Evolutionary conservation across 768 basidiomycete species (phyloP).

Genomic region (Trametes cubensis): DNA sequence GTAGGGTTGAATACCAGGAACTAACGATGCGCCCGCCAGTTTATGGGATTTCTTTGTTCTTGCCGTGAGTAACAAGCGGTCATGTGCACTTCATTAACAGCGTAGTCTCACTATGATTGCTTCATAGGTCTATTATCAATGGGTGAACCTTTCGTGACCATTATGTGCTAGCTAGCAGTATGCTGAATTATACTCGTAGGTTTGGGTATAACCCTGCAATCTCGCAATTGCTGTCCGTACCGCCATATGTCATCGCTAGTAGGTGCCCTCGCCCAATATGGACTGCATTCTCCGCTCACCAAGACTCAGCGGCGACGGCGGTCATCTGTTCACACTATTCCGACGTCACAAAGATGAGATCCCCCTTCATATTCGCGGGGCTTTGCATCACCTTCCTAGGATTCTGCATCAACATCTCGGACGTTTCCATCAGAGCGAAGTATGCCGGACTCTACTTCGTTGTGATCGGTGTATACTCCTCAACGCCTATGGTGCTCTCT

Average conservation of each 20-base stretch:
- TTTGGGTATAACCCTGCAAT: constrained; percentile 61
- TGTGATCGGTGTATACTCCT: constrained; percentile 64
- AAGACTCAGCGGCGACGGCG: constrained; percentile 49
- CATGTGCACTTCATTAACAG: too few species aligned
- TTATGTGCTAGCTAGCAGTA: neutral
- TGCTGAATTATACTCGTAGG: constrained; percentile 32
- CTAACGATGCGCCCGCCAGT: constrained; percentile 39
- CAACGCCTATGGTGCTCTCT: constrained; percentile 60
- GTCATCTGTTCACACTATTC: constrained; percentile 58
- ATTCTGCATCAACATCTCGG: constrained; percentile 65
- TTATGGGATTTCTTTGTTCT: constrained; percentile 68
- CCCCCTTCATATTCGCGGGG: constrained; percentile 58
- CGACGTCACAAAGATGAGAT: constrained; percentile 57
- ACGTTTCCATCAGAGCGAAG: constrained; percentile 54
- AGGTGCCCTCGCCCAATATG: constrained; percentile 25
- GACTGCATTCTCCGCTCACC: neutral
- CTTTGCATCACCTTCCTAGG: constrained; percentile 57
- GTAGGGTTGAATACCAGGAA: neutral
- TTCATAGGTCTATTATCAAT: constrained; percentile 58
- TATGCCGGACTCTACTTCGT: constrained; percentile 75
- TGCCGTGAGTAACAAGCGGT: constrained; percentile 51
- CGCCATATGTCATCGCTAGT: constrained; percentile 61
- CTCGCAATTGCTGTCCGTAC: constrained; percentile 68
- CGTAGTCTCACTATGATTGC: neutral
- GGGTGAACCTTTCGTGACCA: constrained; percentile 38